phyloP scores from a whole-genome alignment of 768 basidiomycete species.

The Calvatia gigantea region DNA sequence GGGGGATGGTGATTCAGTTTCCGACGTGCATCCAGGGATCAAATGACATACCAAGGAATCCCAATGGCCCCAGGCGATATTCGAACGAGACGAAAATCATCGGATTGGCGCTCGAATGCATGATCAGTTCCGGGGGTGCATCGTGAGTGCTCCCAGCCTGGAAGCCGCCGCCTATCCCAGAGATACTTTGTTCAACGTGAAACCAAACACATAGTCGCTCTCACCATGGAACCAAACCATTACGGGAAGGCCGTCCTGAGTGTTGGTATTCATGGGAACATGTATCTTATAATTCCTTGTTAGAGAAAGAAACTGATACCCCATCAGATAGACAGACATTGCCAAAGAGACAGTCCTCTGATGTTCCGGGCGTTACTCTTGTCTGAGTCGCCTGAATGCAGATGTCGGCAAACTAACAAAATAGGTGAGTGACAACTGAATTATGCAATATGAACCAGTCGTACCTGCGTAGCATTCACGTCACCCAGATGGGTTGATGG shows the following conservation, averaged over 20 bases:
- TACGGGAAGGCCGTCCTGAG: slow-evolving; percentile 28
- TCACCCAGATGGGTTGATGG: slow-evolving; percentile 32
- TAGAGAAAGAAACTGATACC: not conserved
- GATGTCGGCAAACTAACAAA: slow-evolving; percentile 27
- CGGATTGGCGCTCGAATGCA: slow-evolving; percentile 27
- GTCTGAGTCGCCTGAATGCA: slow-evolving; percentile 32
- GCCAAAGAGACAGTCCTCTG: slow-evolving; percentile 42
- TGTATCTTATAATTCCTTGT: slow-evolving; percentile 25
- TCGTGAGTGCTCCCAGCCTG: slow-evolving; percentile 32
- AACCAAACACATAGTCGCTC: no score
- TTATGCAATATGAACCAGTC: not conserved
- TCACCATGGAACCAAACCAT: slow-evolving; percentile 41
- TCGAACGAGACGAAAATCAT: slow-evolving; percentile 40
- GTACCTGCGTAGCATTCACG: slow-evolving; percentile 33
- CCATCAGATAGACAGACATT: slow-evolving; percentile 25
- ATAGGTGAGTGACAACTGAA: not conserved
- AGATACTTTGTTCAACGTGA: not conserved
- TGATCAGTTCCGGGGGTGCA: slow-evolving; percentile 27
- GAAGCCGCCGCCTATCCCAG: slow-evolving; percentile 35
- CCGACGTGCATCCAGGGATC: not conserved
- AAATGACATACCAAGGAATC: slow-evolving; percentile 31
- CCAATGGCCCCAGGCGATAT: slow-evolving; percentile 39
- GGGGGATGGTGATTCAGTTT: not conserved
- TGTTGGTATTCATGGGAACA: slow-evolving; percentile 24
- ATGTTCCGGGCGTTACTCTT: slow-evolving; percentile 24